Evolutionary conservation across 202 grass and related monocot species (phyloP).

Genomic region (Alloteropsis angusta): DNA sequence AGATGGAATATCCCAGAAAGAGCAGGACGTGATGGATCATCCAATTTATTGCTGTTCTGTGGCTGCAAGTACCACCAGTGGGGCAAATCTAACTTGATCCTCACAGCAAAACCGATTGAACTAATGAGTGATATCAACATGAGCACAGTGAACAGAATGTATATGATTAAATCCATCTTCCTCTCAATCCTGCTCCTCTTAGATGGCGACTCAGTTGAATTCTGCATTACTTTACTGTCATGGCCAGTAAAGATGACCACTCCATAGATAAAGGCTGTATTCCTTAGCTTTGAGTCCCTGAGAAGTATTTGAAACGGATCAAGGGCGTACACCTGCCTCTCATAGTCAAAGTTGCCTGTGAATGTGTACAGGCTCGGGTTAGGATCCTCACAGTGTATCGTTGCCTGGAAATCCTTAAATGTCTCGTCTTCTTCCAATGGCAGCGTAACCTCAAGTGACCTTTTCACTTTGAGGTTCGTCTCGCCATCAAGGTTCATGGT

Average conservation of each 20-base stretch:
- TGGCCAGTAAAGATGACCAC: conserved; percentile 90
- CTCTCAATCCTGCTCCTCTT: conserved; percentile 93
- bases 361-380: conserved; percentile 88
- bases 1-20: conserved; percentile 95
- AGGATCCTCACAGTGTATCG: conserved; percentile 84
- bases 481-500: conserved; percentile 98
- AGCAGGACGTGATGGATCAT: conserved; percentile 52
- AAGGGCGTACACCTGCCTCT: conserved; percentile 76
- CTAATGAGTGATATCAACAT: conserved; percentile 92
- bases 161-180: conserved; percentile 97
- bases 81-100: conserved; percentile 75
- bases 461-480: conserved; percentile 97
- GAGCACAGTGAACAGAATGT: conserved; percentile 81
- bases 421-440: conserved; percentile 67
- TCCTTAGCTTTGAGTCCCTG: conserved; percentile 94
- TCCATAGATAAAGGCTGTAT: conserved; percentile 83
- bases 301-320: conserved; percentile 90
- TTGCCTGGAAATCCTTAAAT: conserved; percentile 68
- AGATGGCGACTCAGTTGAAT: conserved; percentile 79
- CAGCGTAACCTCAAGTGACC: conserved; percentile 77
- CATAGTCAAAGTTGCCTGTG: conserved; percentile 84
- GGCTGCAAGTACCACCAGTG: conserved; percentile 88
- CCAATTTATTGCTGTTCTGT: conserved; percentile 38
- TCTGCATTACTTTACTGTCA: conserved; percentile 99
- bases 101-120: conserved; percentile 85